Evolutionary conservation across 192 early-diverging fungal species (phyloP).

Genomic region (Irineochytrium annulatum): DNA sequence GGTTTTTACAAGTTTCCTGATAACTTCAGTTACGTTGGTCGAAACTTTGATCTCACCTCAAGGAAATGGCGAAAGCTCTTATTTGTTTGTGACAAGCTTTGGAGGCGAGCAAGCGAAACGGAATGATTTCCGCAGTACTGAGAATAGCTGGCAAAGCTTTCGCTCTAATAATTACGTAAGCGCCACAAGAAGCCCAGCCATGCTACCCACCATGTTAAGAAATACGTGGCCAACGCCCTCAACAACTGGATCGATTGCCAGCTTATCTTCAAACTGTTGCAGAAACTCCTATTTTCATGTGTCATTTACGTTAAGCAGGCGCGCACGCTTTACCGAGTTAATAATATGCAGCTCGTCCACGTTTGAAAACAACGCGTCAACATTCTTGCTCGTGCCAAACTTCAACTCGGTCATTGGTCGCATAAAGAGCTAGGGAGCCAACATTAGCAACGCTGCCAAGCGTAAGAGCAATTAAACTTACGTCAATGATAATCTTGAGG

Average conservation of each 20-base stretch:
- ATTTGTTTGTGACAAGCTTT: conserved; percentile 32
- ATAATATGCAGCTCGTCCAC: conserved; percentile 40
- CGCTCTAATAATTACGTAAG: conserved; percentile 16
- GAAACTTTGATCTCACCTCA: conserved; percentile 28
- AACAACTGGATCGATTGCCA: conserved; percentile 32
- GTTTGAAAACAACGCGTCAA: conserved; percentile 45
- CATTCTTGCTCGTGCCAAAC: conserved; percentile 25
- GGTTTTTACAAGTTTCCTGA: conserved; percentile 40
- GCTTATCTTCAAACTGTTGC: conserved; percentile 23
- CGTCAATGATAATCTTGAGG: conserved; percentile 46
- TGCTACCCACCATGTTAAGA: conserved; percentile 27
- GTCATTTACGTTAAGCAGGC: neutral
- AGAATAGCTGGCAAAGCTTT: conserved; percentile 44
- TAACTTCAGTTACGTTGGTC: neutral
- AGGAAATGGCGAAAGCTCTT: conserved; percentile 35
- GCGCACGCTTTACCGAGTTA: conserved; percentile 17
- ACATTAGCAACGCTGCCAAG: neutral
- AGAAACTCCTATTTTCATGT: conserved; percentile 36
- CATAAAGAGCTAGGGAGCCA: conserved; percentile 35
- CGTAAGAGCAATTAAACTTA: conserved; percentile 9
- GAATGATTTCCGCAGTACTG: conserved; percentile 47
- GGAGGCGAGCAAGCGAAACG: conserved; percentile 29
- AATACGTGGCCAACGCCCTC: conserved; percentile 38
- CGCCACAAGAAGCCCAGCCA: neutral
- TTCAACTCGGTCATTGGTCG: conserved; percentile 38